Evolutionary conservation across 768 basidiomycete genomes (phyloP), one percentile per base, ranked within the genome.

Genomic region (Punctularia strigosozonata): DNA sequence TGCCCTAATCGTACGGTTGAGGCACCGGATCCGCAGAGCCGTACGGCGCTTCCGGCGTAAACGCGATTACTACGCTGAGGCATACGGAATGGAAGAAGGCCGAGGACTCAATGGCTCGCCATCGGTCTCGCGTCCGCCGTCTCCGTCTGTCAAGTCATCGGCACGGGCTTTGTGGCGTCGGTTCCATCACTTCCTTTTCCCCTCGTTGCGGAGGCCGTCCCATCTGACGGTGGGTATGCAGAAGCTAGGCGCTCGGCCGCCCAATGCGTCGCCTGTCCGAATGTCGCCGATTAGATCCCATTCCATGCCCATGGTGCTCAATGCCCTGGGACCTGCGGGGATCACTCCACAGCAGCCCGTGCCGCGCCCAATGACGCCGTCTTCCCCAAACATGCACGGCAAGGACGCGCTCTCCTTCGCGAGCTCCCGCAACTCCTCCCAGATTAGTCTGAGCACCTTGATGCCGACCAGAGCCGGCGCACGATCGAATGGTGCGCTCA

Each of bases 341-440:
- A 50, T 50, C 25, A 53, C 53, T 7, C 56, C 54, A 5, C 52
- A 50, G 18, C 46, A 50, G n/a, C 37, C 45, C 35, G 50, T 13
- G 10, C 46, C 37, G 52, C 45, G 25, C 50, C 40, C 43, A 41
- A 51, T 10, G 46, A 50, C 23, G 48, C 52, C n/a, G 10, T 13
- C 33, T 34, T 10, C 33, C 33, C 12, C 33, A 8, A 34, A 34
- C 18, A 52, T 59, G 34, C 50, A 53, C 50, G 61, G 57, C 33
- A 41, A 56, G 10, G 56, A 64, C 42, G 61, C 62, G 18, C 54
- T 71, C 36, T 61, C 72, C 38, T 67, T n/a, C n/a, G n/a, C 71
- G 20, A 71, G 81, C 13, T 84, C 81, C 46, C 64, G 77, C 46
- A 84, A 81, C 45, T 64, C 67, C 6, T 83, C 80, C 4, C 71